phyloP scores from a whole-genome alignment of 441 rosid genomes.

The Viola pubescens region DNA sequence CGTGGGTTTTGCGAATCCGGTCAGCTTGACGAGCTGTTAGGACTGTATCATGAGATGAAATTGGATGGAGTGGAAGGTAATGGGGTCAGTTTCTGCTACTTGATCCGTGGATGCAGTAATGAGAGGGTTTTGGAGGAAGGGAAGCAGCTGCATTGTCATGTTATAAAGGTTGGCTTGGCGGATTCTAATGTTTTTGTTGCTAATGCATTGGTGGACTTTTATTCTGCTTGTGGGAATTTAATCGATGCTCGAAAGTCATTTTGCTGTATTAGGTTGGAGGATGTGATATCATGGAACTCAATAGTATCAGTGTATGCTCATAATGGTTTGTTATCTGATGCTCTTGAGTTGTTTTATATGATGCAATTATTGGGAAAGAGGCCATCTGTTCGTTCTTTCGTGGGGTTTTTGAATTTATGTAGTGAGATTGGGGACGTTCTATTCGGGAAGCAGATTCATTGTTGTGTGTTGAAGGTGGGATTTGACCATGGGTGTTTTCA shows the following conservation, averaged over 20 bases:
- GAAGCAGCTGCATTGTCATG: conserved; percentile 50
- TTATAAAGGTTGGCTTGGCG: conserved; percentile 47
- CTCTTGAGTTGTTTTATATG: conserved; percentile 44
- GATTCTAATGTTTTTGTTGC: conserved; percentile 44
- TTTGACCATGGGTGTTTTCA: conserved; percentile 32
- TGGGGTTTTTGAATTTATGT: conserved; percentile 50
- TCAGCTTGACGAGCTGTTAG: conserved; percentile 26
- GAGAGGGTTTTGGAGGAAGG: conserved; percentile 47
- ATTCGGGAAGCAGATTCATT: conserved; percentile 60
- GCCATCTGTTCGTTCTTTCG: conserved; percentile 53
- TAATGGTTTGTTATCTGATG: conserved; percentile 32
- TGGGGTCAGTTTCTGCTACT: conserved; percentile 59
- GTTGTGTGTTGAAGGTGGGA: conserved; percentile 49
- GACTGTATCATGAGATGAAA: conserved; percentile 36
- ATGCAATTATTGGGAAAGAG: conserved; percentile 66
- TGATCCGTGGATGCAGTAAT: conserved; percentile 48
- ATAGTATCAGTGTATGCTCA: conserved; percentile 40
- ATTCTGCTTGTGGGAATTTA: conserved; percentile 49
- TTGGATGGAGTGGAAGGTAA: conserved; percentile 41
- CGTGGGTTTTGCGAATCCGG: conserved; percentile 38
- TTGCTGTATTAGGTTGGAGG: conserved; percentile 30
- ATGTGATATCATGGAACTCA: conserved; percentile 78
- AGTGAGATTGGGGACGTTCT: conserved; percentile 34
- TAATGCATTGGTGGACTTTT: conserved; percentile 63
- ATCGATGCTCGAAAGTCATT: conserved; percentile 44